These are phyloP conservation scores for Pterocarpus macrocarpus DNA, from an alignment of 306 rosid species.

Conservation along the genomic window DNA sequence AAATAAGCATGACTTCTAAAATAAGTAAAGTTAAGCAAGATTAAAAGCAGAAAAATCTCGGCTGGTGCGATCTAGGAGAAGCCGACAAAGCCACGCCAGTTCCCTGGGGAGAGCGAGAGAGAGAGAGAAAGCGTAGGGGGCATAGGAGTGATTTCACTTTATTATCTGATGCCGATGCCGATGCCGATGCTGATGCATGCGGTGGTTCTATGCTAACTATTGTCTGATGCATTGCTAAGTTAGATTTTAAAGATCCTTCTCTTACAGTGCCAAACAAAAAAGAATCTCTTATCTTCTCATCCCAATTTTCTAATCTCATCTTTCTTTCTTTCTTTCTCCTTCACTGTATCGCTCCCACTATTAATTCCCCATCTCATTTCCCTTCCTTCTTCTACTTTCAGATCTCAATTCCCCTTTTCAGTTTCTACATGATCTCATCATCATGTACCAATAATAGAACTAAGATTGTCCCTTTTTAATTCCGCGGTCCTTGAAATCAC, in stretches of 20 bases:
- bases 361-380: not conserved
- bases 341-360: not conserved
- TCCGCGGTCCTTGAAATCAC: not conserved
- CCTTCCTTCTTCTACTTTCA: slow-evolving; percentile 7
- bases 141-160: slow-evolving; percentile 42
- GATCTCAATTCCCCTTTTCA: slow-evolving; percentile 35
- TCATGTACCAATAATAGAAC: not conserved
- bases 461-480: slow-evolving; percentile 12
- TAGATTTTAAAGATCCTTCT: not conserved
- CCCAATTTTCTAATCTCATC: slow-evolving; percentile 14
- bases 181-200: slow-evolving; percentile 33
- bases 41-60: not conserved
- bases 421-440: slow-evolving; percentile 3
- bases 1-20: too few relatives aligned
- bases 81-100: not conserved
- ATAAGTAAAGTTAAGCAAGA: too few relatives aligned
- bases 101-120: not conserved
- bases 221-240: not conserved
- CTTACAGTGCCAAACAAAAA: not conserved
- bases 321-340: slow-evolving; percentile 16
- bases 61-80: not conserved
- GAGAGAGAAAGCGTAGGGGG: not conserved
- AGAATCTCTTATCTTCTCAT: slow-evolving; percentile 64
- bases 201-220: not conserved
- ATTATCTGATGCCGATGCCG: not conserved